Evolutionary conservation across 805 yeast species (phyloP).

Genomic region (Kluyveromyces nonfermentans): DNA sequence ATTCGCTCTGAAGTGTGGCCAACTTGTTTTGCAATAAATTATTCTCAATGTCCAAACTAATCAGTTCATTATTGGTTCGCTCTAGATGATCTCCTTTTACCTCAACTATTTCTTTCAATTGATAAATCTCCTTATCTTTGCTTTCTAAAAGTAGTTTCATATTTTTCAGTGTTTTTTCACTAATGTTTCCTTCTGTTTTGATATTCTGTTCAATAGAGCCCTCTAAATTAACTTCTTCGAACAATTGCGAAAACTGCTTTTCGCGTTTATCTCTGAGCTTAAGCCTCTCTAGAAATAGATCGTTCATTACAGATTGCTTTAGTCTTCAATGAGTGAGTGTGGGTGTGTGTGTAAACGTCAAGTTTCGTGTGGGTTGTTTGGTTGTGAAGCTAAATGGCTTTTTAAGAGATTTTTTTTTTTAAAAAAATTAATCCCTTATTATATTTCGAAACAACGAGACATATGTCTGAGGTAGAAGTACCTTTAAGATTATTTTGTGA

Average conservation of each 20-base stretch:
- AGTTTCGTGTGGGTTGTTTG: no score
- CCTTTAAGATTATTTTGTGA: not conserved
- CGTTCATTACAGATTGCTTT: conserved; percentile 7
- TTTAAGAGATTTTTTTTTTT: not conserved
- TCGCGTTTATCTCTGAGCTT: conserved; percentile 15
- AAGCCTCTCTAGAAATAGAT: conserved; percentile 9
- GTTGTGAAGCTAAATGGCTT: not conserved
- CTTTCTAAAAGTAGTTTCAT: conserved; percentile 12
- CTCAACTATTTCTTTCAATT: conserved; percentile 23
- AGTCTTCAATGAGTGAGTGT: not conserved
- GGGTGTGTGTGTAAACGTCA: no score
- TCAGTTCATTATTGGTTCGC: conserved; percentile 55
- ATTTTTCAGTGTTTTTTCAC: conserved; percentile 3
- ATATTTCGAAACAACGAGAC: not conserved
- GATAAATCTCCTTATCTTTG: conserved; percentile 18
- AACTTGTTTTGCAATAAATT: conserved; percentile 30
- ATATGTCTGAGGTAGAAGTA: not conserved
- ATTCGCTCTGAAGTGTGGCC: conserved; percentile 36
- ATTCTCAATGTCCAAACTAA: conserved; percentile 50
- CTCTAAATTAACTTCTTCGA: conserved; percentile 4
- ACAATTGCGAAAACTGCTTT: conserved; percentile 15
- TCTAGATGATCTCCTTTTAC: conserved; percentile 49
- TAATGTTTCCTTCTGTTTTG: not conserved
- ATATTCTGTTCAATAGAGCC: not conserved
- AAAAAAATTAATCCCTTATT: not conserved